Evolutionary conservation across 257 asterid species (phyloP), one percentile per base, ranked within the genome.

Genomic region (Ehretia macrophylla): DNA sequence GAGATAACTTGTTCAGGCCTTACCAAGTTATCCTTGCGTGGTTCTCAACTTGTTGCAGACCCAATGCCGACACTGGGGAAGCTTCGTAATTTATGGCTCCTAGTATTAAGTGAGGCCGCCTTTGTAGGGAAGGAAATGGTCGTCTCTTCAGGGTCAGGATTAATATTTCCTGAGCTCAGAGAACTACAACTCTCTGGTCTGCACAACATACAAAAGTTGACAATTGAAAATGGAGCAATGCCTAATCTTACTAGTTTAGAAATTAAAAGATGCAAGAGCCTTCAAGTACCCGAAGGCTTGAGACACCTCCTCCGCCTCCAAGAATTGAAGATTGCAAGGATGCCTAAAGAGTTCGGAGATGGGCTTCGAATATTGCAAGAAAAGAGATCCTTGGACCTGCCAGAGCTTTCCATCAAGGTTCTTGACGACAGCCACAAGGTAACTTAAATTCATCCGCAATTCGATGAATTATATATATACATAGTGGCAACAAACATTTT

Each of bases 21-120:
- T 9, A 39, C 37, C 22, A 21, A 58, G 16, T 14, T 58, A 6
- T 19, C 16, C 19, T 40, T 44, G 22, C 5, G 39, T 40, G 63
- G 63, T 20, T 58, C 63, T 40, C 13, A 12, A 8, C 53, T 58
- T 8, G 12, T 39, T 14, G 51, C 20, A 5, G 63, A 58, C 45
- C 63, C 63, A 11, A 32, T 58, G 39, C 38, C 18, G 39, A 61
- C 38, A 18, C 49, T 48, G 66, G 57, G 27, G 18, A 48, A 39
- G 63, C 63, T 58, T 14, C 51, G 39, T 46, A 46, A n/a, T 11
- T 27, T 62, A 19, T 14, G 8, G n/a, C 17, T 37, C 18, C 67
- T 62, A 13, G 21, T 3, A 9, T 52, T 32, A 14, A 13, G 11
- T 32, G 11, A 38, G 5, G 50, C 16, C 3, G 67, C 67, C 17